Evolutionary conservation across 2,329 filamentous ascomycete species (phyloP), one percentile per base, ranked within the genome.

Genomic region (Botrytis cinerea): DNA sequence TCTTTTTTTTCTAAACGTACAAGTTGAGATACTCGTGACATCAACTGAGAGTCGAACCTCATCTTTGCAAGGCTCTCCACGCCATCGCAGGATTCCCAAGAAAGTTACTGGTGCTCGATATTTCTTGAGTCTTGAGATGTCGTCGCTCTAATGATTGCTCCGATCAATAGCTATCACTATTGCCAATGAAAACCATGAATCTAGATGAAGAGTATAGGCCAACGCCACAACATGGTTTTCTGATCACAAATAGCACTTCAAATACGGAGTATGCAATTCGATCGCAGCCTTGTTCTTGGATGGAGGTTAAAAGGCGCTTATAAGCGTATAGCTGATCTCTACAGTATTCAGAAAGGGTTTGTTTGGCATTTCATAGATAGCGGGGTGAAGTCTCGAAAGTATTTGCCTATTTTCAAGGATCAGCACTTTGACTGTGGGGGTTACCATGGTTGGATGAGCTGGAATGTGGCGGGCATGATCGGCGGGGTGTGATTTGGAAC

Each of bases 241-340:
- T 32, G 40, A 25, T 43, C 12, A 25, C n/a, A n/a, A 18, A 57
- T 32, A 43, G 10, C 38, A 28, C 38, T 43, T 43, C 0, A 32
- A 57, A 8, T 28, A 69, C 25, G n/a, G 38, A 57, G 35, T 69
- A 25, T 38, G 32, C n/a, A 32, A 16, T 4, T 57, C n/a, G 38
- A 38, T 57, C 20, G n/a, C 48, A 69, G 66, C 66, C 66, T 69
- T 28, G 66, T 57, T 43, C 38, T 57, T 69, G 18, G 35, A 59
- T 32, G 38, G 25, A 69, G 66, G 66, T 69, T 57, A 38, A 32
- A 63, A 43, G 38, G 18, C 28, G 10, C 38, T 43, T 48, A 16
- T 69, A n/a, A 69, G 35, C 40, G n/a, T 32, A 57, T n/a, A 69
- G n/a, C 25, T 57, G 35, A 57, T 59, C 18, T 57, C 14, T 57